Evolutionary conservation across 768 basidiomycete species (phyloP), one percentile per base, ranked within the genome.

Genomic region (Pleurotus cornucopiae): DNA sequence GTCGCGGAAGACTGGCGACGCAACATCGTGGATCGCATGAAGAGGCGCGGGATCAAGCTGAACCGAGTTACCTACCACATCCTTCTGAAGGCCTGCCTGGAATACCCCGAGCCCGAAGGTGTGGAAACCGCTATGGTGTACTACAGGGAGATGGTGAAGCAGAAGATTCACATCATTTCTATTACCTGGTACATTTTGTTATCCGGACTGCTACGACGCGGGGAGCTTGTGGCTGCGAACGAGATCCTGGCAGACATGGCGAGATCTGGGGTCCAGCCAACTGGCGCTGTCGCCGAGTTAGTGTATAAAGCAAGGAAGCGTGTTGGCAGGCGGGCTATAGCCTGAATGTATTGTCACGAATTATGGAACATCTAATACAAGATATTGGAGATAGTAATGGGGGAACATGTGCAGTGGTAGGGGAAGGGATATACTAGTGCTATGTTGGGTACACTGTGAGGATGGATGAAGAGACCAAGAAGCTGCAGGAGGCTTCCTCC

Each of bases 141-240:
- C 64, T 84, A 85, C 67, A 71, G 73, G 54, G 81, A 85, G 61
- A 88, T 92, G 85, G 70, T 68, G 60, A 65, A 67, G 62, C 65
- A 69, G 60, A 76, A 72, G 40, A 64, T 85, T 57, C 69, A 70
- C 54, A 72, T 83, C 56, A 76, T 73, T 41, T 70, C 80, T 56
- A 83, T 86, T 64, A 91, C 91, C 51, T 95, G 88, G 85, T 88
- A 85, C 72, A 73, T 94, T 62, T 66, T 93, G 46, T 71, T 96
- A 58, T 73, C 75, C 13, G 90, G 89, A 30, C 66, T 95, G 61
- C 66, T 81, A 57, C 67, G 68, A 37, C 77, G 81, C 63, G 71
- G 73, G 54, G 80, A 85, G 59, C 89, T 85, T 85, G 70, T 62
- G 18, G 62, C 85, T 47, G 92, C 84, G 34, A 73, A 77, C 25